Evolutionary conservation across 441 rosid species (phyloP).

Genomic region (Populus hybrid): DNA sequence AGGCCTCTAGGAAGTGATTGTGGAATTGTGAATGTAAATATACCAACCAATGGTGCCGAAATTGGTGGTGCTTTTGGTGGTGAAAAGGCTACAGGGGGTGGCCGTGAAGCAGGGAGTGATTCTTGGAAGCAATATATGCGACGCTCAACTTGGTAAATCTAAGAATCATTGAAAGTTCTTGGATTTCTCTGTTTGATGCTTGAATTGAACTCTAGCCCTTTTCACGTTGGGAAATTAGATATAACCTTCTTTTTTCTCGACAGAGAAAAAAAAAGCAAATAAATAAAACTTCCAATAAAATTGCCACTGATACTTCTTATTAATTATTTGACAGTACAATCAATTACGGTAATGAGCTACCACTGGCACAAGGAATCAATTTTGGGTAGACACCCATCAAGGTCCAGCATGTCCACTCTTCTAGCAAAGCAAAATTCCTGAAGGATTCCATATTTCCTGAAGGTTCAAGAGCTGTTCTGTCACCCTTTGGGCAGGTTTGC

Average conservation of each 20-base stretch:
- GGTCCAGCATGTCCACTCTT: conserved; percentile 4
- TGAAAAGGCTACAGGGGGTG: conserved; percentile 95
- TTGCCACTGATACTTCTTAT: background rate
- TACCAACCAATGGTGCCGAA: conserved; percentile 98
- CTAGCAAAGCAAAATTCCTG: background rate
- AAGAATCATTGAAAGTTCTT: background rate
- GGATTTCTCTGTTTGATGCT: background rate
- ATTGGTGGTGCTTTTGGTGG: conserved; percentile 99
- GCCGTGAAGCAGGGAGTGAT: conserved; percentile 98
- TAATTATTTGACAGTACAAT: conserved; percentile 56
- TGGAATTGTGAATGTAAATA: conserved; percentile 93
- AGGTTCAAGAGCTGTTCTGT: background rate
- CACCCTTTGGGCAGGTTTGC: background rate
- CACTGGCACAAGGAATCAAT: conserved; percentile 97
- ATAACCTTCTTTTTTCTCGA: background rate
- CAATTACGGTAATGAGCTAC: conserved; percentile 90
- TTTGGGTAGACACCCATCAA: conserved; percentile 48
- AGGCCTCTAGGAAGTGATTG: conserved; percentile 96
- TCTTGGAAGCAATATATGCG: conserved; percentile 99
- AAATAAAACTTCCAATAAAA: background rate
- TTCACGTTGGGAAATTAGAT: background rate
- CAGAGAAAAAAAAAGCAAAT: background rate
- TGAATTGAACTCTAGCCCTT: background rate
- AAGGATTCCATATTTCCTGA: background rate
- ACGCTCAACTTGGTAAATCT: conserved; percentile 88